Percentiles rank a stretch among this genome's conserved stretches.
phyloP scores from a whole-genome alignment of 164 flowering plant species.

The Piper longum region DNA sequence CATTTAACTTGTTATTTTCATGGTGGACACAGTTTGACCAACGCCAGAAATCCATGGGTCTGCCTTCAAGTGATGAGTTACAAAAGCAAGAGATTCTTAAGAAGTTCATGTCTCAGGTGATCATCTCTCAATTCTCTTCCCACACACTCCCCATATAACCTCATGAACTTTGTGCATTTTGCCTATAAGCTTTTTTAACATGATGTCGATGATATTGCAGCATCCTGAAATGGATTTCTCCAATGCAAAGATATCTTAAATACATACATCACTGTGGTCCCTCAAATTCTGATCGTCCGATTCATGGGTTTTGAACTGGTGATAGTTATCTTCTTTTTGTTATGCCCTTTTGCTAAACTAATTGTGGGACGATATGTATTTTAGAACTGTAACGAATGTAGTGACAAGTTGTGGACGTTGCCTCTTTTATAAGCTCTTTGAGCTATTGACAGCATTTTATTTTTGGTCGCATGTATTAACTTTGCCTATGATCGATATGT shows the following conservation, averaged over 20 bases:
- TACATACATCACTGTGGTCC: neutral
- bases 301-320: too few species aligned
- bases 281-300: neutral
- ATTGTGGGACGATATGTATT: too few species aligned
- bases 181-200: too few species aligned
- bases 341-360: too few species aligned
- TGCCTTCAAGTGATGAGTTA: constrained; percentile 83
- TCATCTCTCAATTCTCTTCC: neutral
- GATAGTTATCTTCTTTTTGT: too few species aligned
- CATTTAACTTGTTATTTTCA: neutral
- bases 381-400: too few species aligned
- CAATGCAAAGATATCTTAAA: constrained; percentile 33
- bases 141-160: neutral
- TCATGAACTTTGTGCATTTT: neutral
- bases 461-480: too few species aligned
- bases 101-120: constrained; percentile 88
- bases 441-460: too few species aligned
- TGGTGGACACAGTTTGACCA: constrained; percentile 64
- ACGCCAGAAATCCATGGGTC: constrained; percentile 88
- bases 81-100: constrained; percentile 77
- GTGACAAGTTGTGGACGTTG: too few species aligned
- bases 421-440: too few species aligned
- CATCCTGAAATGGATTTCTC: constrained; percentile 95
- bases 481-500: too few species aligned
- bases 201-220: constrained; percentile 26